Evolutionary conservation across 2,329 filamentous ascomycete species (phyloP).

Genomic region (Coccinonectria pachysandricola): DNA sequence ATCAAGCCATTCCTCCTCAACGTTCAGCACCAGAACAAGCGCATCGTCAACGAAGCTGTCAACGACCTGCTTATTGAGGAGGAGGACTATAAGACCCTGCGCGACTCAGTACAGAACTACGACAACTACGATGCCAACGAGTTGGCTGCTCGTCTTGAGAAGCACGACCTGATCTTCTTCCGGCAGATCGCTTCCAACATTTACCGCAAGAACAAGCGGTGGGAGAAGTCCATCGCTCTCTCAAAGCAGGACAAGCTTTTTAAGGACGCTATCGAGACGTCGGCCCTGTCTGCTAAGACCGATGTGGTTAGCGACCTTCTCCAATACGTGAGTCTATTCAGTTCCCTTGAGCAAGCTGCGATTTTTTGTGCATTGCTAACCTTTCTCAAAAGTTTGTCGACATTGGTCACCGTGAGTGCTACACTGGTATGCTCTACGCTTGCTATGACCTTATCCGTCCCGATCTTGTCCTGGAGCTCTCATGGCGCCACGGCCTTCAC

Average conservation of each 20-base stretch:
- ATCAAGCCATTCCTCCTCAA: slow-evolving; percentile 98
- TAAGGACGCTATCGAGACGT: slow-evolving; percentile 98
- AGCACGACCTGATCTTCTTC: slow-evolving; percentile 98
- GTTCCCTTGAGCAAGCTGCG: no score
- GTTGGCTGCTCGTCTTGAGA: slow-evolving; percentile 83
- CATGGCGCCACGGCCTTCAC: slow-evolving; percentile 86
- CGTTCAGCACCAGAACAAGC: slow-evolving; percentile 96
- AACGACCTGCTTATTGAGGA: slow-evolving; percentile 97
- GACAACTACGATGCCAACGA: slow-evolving; percentile 98
- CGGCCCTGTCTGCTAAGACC: slow-evolving; percentile 79
- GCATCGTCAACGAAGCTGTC: slow-evolving; percentile 93
- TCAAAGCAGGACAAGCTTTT: slow-evolving; percentile 99
- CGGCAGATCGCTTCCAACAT: slow-evolving; percentile 96
- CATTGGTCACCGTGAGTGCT: slow-evolving; percentile 97
- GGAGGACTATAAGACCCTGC: slow-evolving; percentile 97
- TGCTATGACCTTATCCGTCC: slow-evolving; percentile 96
- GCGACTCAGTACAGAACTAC: slow-evolving; percentile 95
- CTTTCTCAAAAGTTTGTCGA: slow-evolving; percentile 75
- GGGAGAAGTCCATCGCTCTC: slow-evolving; percentile 96
- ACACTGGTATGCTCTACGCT: slow-evolving; percentile 98
- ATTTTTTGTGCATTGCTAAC: slow-evolving; percentile 21
- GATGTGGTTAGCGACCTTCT: slow-evolving; percentile 94
- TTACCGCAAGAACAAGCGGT: slow-evolving; percentile 99
- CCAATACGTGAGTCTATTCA: slow-evolving; percentile 70
- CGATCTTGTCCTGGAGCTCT: slow-evolving; percentile 87